phyloP scores from a whole-genome alignment of 768 basidiomycete species.

The Lentinus tigrinus region DNA sequence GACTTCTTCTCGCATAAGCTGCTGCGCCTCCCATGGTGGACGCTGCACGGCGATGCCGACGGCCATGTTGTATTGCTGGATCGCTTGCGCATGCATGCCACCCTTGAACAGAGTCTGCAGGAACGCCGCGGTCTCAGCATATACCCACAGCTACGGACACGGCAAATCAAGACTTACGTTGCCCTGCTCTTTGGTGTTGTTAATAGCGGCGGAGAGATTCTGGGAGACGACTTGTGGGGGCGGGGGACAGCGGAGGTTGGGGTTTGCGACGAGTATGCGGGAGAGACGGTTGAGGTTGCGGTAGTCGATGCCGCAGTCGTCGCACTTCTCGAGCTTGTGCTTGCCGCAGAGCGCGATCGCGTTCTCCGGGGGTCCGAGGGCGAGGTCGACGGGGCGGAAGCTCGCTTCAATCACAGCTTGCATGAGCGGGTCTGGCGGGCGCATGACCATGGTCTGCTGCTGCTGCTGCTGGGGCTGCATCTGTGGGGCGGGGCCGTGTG shows the following conservation, averaged over 20 bases:
- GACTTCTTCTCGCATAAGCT: slow-evolving; percentile 84
- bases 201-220: slow-evolving; percentile 73
- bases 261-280: slow-evolving; percentile 65
- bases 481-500: slow-evolving; percentile 41
- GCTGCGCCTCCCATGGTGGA: slow-evolving; percentile 87
- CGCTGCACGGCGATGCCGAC: slow-evolving; percentile 75
- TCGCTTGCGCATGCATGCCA: slow-evolving; percentile 66
- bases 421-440: slow-evolving; percentile 65
- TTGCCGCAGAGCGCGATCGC: slow-evolving; percentile 57
- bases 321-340: slow-evolving; percentile 76
- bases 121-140: slow-evolving; percentile 3
- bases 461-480: slow-evolving; percentile 35
- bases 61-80: slow-evolving; percentile 77
- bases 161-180: slow-evolving; percentile 59
- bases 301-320: slow-evolving; percentile 73
- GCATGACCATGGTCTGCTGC: slow-evolving; percentile 37
- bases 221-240: slow-evolving; percentile 75
- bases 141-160: neutral
- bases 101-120: slow-evolving; percentile 74
- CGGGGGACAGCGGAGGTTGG: slow-evolving; percentile 74
- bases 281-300: slow-evolving; percentile 73
- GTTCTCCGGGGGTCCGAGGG: slow-evolving; percentile 51
- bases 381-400: slow-evolving; percentile 57
- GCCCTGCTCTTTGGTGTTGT: slow-evolving; percentile 87
- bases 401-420: slow-evolving; percentile 78